Evolutionary conservation across 2,329 filamentous ascomycete genomes (phyloP), one percentile per base, ranked within the genome.

Genomic region (Colletotrichum cuscutae): DNA sequence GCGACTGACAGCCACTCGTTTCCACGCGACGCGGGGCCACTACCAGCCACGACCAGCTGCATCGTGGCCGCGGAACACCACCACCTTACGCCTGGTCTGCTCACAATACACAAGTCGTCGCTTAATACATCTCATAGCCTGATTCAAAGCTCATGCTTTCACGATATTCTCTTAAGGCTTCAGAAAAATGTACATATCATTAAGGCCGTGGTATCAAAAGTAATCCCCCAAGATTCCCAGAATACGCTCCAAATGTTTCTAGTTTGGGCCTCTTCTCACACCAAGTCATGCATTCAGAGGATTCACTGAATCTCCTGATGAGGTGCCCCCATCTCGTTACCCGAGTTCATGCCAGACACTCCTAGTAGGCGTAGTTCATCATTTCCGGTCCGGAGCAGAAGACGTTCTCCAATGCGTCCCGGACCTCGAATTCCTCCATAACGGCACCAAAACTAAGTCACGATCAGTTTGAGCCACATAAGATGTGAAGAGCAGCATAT

Each of bases 381-480:
- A 73, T 68, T 24, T 73, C 71, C 15, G 71, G 68, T 30, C 68
- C 62, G 28, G 71, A 72, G 42, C 89, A 91, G 75, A 95, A 86
- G 28, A 95, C 87, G 49, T 88, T 92, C 78, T 92, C 92, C 68
- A 98, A 82, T 26, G 94, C 94, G 83, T 98, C 95, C 62, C 89
- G 86, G 49, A 95, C 89, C 82, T 95, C 93, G 77, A 91, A 91
- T 76, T 91, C 89, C 76, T 91, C 90, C 84, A 91, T 86, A 4
- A 92, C 90, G 22, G 90, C 90, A 32, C 90, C 90, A 74, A 92
- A 91, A 19, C 89, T 91, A 75, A 75, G 19, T 19, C 4, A 15
- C 8, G 8, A 64, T 75, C 64, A 76, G 72, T 28, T 9, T 26
- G 15, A 42, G 24, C 49, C 30, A 13, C 59, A 9, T 42, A 58